Percentiles rank a stretch among this genome's conserved stretches.
These are phyloP conservation scores for Umbelopsis sp. DNA, from an alignment of 192 early-diverging fungal species.

Conservation along the genomic window DNA sequence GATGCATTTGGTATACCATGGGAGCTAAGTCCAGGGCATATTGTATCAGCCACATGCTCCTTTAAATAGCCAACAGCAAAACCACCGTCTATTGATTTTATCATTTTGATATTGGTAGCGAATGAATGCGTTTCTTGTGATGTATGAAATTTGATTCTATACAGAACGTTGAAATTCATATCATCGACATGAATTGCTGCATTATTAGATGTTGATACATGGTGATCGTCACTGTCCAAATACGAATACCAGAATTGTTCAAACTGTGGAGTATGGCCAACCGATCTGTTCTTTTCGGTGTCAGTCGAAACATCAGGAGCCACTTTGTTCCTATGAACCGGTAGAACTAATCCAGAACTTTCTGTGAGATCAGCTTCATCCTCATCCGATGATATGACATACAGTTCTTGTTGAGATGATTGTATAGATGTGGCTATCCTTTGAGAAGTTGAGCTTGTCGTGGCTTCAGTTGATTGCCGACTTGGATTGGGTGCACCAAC, in stretches of 20 bases:
- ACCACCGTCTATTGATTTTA: not conserved
- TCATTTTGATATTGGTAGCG: not conserved
- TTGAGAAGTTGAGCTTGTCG: no score
- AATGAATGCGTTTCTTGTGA: not conserved
- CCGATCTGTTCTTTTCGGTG: no score
- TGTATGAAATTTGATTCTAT: not conserved
- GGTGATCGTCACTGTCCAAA: constrained; percentile 6
- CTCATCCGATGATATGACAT: constrained; percentile 9
- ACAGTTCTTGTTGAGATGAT: not conserved
- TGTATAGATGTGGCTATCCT: not conserved
- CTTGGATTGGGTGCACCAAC: no score
- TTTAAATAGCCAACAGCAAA: constrained; percentile 7
- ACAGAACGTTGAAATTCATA: not conserved
- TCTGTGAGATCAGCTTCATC: not conserved
- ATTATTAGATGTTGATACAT: not conserved
- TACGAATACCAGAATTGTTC: constrained; percentile 18
- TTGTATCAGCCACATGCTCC: not conserved
- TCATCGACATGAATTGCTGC: constrained; percentile 23
- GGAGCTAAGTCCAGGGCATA: not conserved
- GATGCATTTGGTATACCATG: not conserved
- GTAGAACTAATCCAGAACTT: no score
- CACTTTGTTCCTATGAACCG: no score
- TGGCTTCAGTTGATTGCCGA: no score
- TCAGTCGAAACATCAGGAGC: no score
- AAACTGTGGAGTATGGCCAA: not conserved